Conservation (phyloP, 2,329 filamentous ascomycete species). For the Claviceps humidiphila region DNA sequence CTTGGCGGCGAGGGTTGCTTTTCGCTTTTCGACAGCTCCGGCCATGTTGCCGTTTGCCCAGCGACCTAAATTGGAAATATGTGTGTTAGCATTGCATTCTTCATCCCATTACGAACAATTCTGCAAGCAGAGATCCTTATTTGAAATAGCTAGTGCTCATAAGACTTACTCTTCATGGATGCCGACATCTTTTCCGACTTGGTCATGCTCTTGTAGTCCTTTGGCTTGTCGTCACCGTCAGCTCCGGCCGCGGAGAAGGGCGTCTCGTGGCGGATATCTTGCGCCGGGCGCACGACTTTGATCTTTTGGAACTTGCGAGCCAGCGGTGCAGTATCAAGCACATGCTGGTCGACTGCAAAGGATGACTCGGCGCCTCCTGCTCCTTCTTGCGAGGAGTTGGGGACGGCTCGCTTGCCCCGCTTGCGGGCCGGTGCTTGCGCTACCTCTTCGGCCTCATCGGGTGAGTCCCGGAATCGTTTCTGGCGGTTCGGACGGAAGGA, state of each 20-base stretch:
- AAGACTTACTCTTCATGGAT: slow-evolving; percentile 46
- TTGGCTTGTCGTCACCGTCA: slow-evolving; percentile 27
- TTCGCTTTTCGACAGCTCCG: slow-evolving; percentile 45
- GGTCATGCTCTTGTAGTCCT: slow-evolving; percentile 48
- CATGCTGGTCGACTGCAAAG: slow-evolving; percentile 9
- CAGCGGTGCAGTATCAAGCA: slow-evolving; percentile 10
- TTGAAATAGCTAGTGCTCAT: not conserved
- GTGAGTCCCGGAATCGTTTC: slow-evolving; percentile 38
- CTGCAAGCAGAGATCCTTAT: not conserved
- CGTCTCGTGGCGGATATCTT: slow-evolving; percentile 17
- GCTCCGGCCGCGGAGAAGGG: slow-evolving; percentile 14
- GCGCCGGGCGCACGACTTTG: slow-evolving; percentile 21
- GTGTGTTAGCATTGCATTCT: slow-evolving; percentile 11
- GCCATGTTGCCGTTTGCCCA: slow-evolving; percentile 50
- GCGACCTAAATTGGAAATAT: slow-evolving; percentile 26
- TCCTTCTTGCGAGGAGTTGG: slow-evolving; percentile 2
- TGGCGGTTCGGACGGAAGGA: slow-evolving; percentile 42
- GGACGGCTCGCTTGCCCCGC: slow-evolving; percentile 17
- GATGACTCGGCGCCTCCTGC: slow-evolving; percentile 6
- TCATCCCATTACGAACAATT: not conserved
- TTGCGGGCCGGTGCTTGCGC: slow-evolving; percentile 26
- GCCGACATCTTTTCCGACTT: slow-evolving; percentile 55
- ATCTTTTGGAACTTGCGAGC: slow-evolving; percentile 25
- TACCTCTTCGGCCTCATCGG: slow-evolving; percentile 26
- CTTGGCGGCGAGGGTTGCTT: slow-evolving; percentile 46